Base-by-base conservation (phyloP, 164 flowering plant species). In the Vitis rupestris region DNA sequence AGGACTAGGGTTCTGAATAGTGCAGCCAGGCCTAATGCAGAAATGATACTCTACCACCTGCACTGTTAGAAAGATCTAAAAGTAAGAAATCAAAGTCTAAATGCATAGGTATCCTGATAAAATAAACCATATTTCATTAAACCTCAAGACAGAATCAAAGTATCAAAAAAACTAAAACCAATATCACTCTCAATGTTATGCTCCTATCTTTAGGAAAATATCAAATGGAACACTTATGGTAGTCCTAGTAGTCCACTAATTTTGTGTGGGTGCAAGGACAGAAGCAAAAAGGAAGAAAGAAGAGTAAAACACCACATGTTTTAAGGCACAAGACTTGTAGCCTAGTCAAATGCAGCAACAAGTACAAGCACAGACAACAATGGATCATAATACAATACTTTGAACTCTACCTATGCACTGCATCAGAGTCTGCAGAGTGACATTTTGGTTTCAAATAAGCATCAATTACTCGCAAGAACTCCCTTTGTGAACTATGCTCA, bases 401-500 rank as follows among this genome's bases (percentile, higher is more conserved):
- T 12, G n/a, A 74, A 59, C 13, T 64, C 63, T 76, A 92, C 99
- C 93, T 84, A 30, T 81, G 75, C 51, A 95, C 96, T 47, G 76
- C 83, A 37, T 71, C 85, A 71, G 99, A 95, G 70, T 91, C 93
- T 37, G 87, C 84, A 30, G 83, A 76, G 82, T 90, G 98, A 75
- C 98, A 95, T 75, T 82, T 92, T 49, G 99, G 99, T 72, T 85
- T 90, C 83, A 88, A 53, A 77, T 87, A 95, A 55, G 98, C 99
- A 75, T 87, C 61, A 8, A 89, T 85, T 55, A 91, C 94, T 72
- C 79, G 79, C 78, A 76, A 53, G 50, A 80, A 80, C 67, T 71
- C 72, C 19, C 68, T 53, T 68, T 63, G 59, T 51, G 65, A 51
- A 66, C 66, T 50, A 59, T 69, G 65, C 47, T 67, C 69, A 54